Evolutionary conservation across 2,329 filamentous ascomycete species (phyloP).

Genomic region (Alternaria atra): DNA sequence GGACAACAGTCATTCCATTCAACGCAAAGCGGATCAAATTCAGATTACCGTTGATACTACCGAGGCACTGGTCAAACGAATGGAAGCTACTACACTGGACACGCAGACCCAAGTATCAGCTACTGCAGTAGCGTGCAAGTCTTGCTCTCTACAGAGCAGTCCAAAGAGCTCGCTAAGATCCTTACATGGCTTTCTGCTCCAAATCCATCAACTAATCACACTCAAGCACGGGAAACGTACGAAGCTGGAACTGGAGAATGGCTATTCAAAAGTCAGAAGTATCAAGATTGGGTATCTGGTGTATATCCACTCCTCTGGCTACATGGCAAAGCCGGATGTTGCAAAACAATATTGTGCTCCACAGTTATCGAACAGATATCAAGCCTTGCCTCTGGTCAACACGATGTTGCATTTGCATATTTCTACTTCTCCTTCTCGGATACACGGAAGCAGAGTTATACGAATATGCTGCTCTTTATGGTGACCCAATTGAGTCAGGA

Average conservation of each 20-base stretch:
- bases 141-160: not conserved
- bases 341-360: not conserved
- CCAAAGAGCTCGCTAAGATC: not conserved
- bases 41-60: not conserved
- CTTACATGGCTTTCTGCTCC: not conserved
- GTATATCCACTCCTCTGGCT: not conserved
- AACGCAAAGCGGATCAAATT: not conserved
- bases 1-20: not conserved
- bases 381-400: not conserved
- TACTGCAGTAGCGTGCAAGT: not conserved
- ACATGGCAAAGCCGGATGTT: not conserved
- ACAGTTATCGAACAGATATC: not conserved
- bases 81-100: not conserved
- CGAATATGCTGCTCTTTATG: not conserved
- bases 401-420: not conserved
- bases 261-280: not conserved
- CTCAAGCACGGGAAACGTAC: not conserved
- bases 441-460: not conserved
- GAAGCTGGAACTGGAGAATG: not conserved
- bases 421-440: not conserved
- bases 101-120: not conserved
- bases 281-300: not conserved
- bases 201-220: not conserved
- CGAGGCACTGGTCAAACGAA: not conserved
- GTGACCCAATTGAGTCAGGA: not conserved